Evolutionary conservation across 1,284 basidiomycete species (phyloP).

Genomic region (Papiliotrema nemorosa): DNA sequence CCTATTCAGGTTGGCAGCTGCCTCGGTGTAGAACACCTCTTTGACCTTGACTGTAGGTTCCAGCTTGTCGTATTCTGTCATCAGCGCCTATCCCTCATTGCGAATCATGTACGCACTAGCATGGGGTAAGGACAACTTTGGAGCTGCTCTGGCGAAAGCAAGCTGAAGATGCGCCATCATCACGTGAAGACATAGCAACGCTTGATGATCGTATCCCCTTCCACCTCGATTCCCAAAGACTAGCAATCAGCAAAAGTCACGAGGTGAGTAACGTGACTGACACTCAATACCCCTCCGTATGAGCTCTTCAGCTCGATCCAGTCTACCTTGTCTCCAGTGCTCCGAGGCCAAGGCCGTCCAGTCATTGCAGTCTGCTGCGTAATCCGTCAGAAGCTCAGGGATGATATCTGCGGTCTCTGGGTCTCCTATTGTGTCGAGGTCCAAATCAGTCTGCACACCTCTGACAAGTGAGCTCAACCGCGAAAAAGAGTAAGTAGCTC

Average conservation of each 20-base stretch:
- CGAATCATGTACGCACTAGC: conserved; percentile 59
- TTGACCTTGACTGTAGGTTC: conserved; percentile 58
- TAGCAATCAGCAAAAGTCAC: conserved; percentile 7
- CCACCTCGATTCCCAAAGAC: conserved; percentile 29
- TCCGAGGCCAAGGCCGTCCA: conserved; percentile 50
- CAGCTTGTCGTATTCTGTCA: conserved; percentile 66
- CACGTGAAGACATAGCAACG: conserved; percentile 61
- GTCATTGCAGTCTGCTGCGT: conserved; percentile 45
- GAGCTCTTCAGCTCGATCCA: conserved; percentile 40
- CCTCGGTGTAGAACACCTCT: conserved; percentile 62
- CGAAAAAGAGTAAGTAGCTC: conserved; percentile 4
- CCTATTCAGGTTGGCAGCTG: conserved; percentile 65
- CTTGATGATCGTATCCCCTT: conserved; percentile 47
- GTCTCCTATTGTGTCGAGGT: conserved; percentile 46
- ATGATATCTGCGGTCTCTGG: conserved; percentile 42
- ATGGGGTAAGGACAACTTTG: conserved; percentile 67
- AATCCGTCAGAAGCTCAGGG: conserved; percentile 43
- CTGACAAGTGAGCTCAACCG: conserved; percentile 7
- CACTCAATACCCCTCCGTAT: conserved; percentile 43
- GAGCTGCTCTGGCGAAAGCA: conserved; percentile 70
- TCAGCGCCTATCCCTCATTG: conserved; percentile 14
- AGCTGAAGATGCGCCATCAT: conserved; percentile 79
- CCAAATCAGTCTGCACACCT: conserved; percentile 46
- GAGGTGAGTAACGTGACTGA: conserved; percentile 20
- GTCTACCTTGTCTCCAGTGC: conserved; percentile 42